phyloP scores from a whole-genome alignment of 306 rosid genomes.

The Ammopiptanthus mongolicus region DNA sequence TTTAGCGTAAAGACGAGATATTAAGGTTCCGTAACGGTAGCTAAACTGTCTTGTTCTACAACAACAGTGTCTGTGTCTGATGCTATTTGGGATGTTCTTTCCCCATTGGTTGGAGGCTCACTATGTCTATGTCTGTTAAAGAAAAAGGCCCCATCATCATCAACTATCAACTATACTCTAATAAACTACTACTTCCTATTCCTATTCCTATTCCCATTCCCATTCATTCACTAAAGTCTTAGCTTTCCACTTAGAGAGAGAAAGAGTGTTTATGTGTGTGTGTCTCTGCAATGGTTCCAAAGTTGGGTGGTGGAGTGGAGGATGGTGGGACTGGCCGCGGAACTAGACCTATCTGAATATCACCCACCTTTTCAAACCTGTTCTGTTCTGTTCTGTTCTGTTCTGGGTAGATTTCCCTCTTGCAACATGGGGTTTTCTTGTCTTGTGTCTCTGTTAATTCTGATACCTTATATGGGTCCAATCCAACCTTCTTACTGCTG shows the following conservation, averaged over 20 bases:
- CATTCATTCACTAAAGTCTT: not conserved
- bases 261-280: not conserved
- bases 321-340: conserved; percentile 38
- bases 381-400: too few relatives aligned
- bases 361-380: conserved; percentile 19
- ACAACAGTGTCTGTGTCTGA: conserved; percentile 19
- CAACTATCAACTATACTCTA: not conserved
- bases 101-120: not conserved
- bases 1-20: too few relatives aligned
- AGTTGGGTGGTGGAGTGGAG: conserved; percentile 28
- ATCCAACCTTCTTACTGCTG: conserved; percentile 30
- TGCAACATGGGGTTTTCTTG: conserved; percentile 19
- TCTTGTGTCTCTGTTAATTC: conserved; percentile 3
- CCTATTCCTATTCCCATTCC: too few relatives aligned
- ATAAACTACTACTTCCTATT: too few relatives aligned
- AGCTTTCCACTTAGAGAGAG: not conserved
- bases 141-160: not conserved
- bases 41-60: not conserved
- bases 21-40: not conserved
- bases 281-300: conserved; percentile 41
- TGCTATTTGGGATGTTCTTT: conserved; percentile 44
- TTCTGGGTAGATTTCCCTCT: not conserved
- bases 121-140: not conserved
- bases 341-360: conserved; percentile 48
- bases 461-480: conserved; percentile 19